phyloP scores from a whole-genome alignment of 2,329 filamentous ascomycete genomes.

The Claviceps monticola region DNA sequence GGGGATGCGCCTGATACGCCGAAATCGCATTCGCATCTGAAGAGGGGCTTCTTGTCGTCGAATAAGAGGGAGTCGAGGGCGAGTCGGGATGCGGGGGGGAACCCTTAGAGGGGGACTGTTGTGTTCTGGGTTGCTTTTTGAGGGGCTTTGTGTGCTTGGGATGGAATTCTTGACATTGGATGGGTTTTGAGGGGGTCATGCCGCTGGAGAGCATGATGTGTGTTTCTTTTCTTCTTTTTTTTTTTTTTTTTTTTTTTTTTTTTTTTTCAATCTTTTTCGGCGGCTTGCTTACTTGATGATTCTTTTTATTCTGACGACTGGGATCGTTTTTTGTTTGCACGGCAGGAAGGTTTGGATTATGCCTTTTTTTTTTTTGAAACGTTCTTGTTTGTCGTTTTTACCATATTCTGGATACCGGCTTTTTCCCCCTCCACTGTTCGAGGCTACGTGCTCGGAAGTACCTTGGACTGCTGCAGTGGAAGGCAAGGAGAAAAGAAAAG shows the following conservation, averaged over 20 bases:
- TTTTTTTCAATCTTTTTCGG: too few species aligned
- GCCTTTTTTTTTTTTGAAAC: too few species aligned
- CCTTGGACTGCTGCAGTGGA: background rate
- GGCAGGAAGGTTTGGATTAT: too few species aligned
- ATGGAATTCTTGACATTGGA: too few species aligned
- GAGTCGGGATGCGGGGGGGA: constrained; percentile 31
- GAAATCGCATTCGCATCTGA: constrained; percentile 27
- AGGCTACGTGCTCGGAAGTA: background rate
- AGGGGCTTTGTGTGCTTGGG: background rate
- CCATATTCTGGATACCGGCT: too few species aligned
- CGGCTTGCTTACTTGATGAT: background rate
- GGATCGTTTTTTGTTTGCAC: background rate
- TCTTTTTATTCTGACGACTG: background rate
- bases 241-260: background rate
- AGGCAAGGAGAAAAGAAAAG: background rate
- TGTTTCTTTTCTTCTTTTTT: background rate
- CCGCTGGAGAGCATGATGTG: too few species aligned
- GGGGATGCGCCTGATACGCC: constrained; percentile 30
- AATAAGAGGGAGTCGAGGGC: constrained; percentile 33
- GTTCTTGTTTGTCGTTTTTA: too few species aligned
- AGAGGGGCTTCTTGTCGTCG: constrained; percentile 44
- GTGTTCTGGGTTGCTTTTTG: constrained; percentile 7
- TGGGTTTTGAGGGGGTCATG: too few species aligned
- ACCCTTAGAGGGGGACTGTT: constrained; percentile 14
- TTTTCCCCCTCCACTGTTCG: too few species aligned